Conservation (phyloP, 148 eudicot species). For the Suaeda aralocaspica region DNA sequence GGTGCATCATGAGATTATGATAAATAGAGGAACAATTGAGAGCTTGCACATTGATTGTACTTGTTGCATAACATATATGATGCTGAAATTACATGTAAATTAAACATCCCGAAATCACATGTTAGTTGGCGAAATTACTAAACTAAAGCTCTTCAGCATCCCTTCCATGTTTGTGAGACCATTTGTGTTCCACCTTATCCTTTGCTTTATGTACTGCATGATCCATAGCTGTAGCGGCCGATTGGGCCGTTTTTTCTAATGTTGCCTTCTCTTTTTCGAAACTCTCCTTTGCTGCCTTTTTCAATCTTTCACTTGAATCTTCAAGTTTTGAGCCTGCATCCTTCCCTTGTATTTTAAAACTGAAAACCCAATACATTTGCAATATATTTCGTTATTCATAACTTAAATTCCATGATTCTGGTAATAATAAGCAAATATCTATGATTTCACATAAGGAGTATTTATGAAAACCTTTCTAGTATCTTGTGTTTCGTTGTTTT, state of each 20-base stretch:
- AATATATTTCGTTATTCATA: not conserved
- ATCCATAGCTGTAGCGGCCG: conserved; percentile 32
- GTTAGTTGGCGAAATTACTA: not conserved
- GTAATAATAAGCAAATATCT: not conserved
- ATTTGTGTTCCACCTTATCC: conserved; percentile 29
- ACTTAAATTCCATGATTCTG: not conserved
- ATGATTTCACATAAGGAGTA: not conserved
- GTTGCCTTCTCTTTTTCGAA: conserved; percentile 26
- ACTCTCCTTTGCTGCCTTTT: conserved; percentile 33
- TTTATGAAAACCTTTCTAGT: too few relatives aligned
- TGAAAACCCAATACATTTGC: not conserved
- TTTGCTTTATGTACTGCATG: conserved; percentile 36
- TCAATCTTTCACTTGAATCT: conserved; percentile 19
- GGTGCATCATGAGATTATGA: too few relatives aligned
- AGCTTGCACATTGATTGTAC: not conserved
- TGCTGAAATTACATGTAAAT: not conserved
- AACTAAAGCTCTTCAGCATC: conserved; percentile 10
- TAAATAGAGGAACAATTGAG: not conserved
- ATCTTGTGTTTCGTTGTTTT: too few relatives aligned
- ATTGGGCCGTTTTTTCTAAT: conserved; percentile 36
- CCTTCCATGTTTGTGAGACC: conserved; percentile 10
- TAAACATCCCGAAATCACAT: not conserved
- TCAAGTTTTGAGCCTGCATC: not conserved
- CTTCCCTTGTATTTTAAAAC: conserved; percentile 27
- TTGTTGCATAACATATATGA: too few relatives aligned